phyloP scores from a whole-genome alignment of 768 basidiomycete species.

The Pleurotus citrinopileatus region DNA sequence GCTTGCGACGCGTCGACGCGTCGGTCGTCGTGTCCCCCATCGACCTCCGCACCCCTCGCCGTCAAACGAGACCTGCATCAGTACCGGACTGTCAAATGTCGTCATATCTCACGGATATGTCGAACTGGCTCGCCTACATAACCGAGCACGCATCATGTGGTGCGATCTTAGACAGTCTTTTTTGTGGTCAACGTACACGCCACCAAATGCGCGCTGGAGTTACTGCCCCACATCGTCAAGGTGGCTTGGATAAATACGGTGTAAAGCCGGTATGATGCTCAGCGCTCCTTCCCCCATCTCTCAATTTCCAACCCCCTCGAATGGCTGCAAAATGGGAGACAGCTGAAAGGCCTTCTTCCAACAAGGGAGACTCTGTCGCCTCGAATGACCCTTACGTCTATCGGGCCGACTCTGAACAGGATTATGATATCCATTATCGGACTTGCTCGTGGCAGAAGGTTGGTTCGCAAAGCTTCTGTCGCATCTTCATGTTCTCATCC shows the following conservation, averaged over 20 bases:
- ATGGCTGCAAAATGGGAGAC: background rate
- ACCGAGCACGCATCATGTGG: background rate
- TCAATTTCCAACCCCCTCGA: too few species aligned
- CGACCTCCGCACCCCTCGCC: too few species aligned
- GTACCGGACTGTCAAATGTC: background rate
- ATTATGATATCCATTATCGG: slow-evolving; percentile 19
- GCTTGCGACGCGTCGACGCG: too few species aligned
- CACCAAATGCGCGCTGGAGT: background rate
- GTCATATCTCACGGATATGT: background rate
- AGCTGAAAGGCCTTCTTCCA: background rate
- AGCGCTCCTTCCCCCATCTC: background rate
- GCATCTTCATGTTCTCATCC: background rate
- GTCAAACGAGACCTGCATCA: too few species aligned
- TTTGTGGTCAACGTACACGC: too few species aligned
- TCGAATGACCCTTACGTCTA: background rate
- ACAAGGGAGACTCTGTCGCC: background rate
- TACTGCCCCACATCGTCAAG: background rate
- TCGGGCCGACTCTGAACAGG: background rate
- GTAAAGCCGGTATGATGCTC: too few species aligned
- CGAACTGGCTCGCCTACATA: background rate
- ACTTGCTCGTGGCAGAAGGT: slow-evolving; percentile 50
- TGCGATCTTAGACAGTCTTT: too few species aligned
- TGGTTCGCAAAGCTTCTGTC: background rate
- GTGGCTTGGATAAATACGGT: background rate
- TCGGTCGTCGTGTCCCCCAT: too few species aligned